These are phyloP conservation scores for Chamaecyparis obtusa DNA, from an alignment of 75 land plant genomes.

Conservation along the genomic window DNA sequence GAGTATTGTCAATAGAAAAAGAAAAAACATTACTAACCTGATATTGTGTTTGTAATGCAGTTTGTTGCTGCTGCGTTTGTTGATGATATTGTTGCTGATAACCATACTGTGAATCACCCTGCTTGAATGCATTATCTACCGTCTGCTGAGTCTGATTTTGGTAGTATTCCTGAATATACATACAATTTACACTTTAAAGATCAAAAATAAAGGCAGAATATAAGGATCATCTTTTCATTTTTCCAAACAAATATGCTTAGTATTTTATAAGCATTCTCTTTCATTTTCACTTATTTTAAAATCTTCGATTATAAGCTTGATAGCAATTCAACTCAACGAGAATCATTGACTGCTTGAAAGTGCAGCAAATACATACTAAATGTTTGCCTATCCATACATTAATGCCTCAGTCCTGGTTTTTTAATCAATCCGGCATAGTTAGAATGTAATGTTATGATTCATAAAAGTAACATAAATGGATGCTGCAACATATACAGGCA, in stretches of 20 bases:
- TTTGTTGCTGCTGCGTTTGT: conserved; percentile 8
- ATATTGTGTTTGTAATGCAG: conserved; percentile 7
- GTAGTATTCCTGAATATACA: not conserved
- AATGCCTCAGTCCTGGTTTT: too few species aligned
- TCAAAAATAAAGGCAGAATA: not conserved
- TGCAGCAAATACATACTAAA: not conserved
- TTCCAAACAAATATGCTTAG: not conserved
- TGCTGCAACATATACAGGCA: too few species aligned
- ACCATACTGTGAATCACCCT: conserved; percentile 3
- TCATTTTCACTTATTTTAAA: too few species aligned
- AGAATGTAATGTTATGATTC: too few species aligned
- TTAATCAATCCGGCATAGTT: too few species aligned
- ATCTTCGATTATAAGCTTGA: not conserved
- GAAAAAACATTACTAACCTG: not conserved
- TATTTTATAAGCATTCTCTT: not conserved
- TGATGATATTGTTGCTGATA: conserved; percentile 8
- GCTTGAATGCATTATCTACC: not conserved
- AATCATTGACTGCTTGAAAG: not conserved
- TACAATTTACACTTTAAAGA: not conserved
- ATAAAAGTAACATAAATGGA: too few species aligned
- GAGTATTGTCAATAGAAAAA: not conserved
- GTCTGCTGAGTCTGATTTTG: conserved; percentile 2
- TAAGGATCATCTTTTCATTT: too few species aligned
- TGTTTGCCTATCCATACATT: too few species aligned
- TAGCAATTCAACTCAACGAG: not conserved